A percentile compares a stretch with the other conserved stretches of the same genome.
Conservation (phyloP, 495 filamentous ascomycete species). For the Tetracladium marchalianum region DNA sequence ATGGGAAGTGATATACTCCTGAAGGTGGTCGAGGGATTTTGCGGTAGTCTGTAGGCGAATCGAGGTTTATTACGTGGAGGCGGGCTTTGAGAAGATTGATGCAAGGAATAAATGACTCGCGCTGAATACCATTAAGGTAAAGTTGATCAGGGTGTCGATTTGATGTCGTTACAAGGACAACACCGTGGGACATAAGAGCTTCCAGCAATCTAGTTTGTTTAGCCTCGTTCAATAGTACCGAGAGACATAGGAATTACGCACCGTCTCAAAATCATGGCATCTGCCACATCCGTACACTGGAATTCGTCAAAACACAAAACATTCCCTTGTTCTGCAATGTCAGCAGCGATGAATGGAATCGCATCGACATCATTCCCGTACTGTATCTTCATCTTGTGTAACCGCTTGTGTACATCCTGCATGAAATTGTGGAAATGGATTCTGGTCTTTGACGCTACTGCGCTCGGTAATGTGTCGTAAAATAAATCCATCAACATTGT, state of each 20-base stretch:
- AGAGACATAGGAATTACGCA: conserved; percentile 16
- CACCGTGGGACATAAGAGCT: conserved; percentile 87
- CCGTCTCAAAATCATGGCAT: conserved; percentile 93
- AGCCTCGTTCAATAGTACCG: background rate
- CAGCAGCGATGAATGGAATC: conserved; percentile 84
- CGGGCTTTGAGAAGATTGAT: conserved; percentile 81
- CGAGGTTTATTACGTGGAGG: conserved; percentile 83
- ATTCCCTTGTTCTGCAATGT: conserved; percentile 74
- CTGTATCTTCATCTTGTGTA: conserved; percentile 82
- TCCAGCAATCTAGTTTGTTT: conserved; percentile 60
- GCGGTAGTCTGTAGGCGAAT: conserved; percentile 93
- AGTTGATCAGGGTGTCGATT: conserved; percentile 93
- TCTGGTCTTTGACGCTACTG: conserved; percentile 77
- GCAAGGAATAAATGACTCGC: conserved; percentile 87
- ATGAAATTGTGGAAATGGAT: conserved; percentile 99
- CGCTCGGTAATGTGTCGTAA: conserved; percentile 79
- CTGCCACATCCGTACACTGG: conserved; percentile 96
- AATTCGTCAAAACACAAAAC: conserved; percentile 98
- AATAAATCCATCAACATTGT: conserved; percentile 99
- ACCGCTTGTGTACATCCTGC: conserved; percentile 91
- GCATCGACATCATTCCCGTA: conserved; percentile 88
- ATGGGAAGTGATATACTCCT: conserved; percentile 77
- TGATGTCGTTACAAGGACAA: conserved; percentile 91
- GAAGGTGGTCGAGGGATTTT: conserved; percentile 91
- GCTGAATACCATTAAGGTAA: conserved; percentile 97